phyloP scores from a whole-genome alignment of 441 rosid species.

The Euphorbia schlechtendalii region DNA sequence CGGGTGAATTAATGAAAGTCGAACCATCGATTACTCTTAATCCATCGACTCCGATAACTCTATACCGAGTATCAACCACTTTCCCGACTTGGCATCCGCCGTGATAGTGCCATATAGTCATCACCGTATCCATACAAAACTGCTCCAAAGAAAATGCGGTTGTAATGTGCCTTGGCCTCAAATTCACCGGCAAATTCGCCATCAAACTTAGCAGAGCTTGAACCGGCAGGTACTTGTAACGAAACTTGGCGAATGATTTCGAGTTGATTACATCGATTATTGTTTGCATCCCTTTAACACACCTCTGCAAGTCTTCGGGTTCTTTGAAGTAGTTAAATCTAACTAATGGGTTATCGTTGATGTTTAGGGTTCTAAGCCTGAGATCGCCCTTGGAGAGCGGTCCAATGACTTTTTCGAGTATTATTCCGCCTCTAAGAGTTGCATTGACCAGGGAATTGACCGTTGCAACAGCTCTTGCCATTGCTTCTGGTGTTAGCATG shows the following conservation, averaged over 20 bases:
- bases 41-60: conserved; percentile 60
- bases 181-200: conserved; percentile 50
- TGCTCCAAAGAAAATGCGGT: conserved; percentile 55
- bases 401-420: conserved; percentile 66
- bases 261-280: conserved; percentile 56
- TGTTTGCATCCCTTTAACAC: conserved; percentile 57
- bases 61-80: conserved; percentile 67
- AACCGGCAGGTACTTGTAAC: conserved; percentile 31
- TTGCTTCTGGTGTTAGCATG: conserved; percentile 18
- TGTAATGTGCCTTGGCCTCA: conserved; percentile 51
- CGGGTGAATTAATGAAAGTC: conserved; percentile 66
- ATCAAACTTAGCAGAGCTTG: conserved; percentile 48
- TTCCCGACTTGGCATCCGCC: conserved; percentile 82
- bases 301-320: conserved; percentile 48
- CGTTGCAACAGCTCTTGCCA: conserved; percentile 22
- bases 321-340: conserved; percentile 75
- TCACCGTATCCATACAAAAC: conserved; percentile 70
- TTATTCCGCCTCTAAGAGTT: conserved; percentile 47
- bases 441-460: conserved; percentile 18
- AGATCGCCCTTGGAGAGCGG: conserved; percentile 63
- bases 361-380: conserved; percentile 47
- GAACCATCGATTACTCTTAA: conserved; percentile 81
- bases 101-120: conserved; percentile 94
- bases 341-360: conserved; percentile 62
- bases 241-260: conserved; percentile 41